Conservation (phyloP, 2,329 filamentous ascomycete species). For the Fusarium chaquense region DNA sequence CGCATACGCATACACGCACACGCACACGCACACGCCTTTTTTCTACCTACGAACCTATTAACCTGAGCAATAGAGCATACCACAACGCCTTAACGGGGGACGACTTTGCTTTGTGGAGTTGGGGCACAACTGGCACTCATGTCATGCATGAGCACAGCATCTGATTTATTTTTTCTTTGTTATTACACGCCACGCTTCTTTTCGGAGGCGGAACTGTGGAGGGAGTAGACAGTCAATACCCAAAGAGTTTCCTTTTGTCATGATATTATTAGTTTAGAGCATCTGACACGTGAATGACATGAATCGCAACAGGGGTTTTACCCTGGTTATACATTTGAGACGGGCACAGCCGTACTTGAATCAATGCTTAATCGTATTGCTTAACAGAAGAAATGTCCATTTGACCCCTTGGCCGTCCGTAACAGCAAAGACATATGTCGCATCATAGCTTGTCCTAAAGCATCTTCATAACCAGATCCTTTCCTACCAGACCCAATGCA, state of each 20-base stretch:
- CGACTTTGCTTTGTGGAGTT: constrained; percentile 46
- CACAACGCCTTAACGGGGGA: constrained; percentile 38
- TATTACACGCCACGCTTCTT: constrained; percentile 36
- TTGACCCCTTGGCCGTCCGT: constrained; percentile 36
- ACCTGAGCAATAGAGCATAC: constrained; percentile 32
- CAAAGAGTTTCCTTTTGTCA: constrained; percentile 47
- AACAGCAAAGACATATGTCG: constrained; percentile 30
- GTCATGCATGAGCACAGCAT: constrained; percentile 43
- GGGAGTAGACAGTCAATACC: constrained; percentile 50
- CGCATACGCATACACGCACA: neutral
- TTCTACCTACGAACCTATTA: constrained; percentile 25
- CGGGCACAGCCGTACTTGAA: neutral
- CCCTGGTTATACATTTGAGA: constrained; percentile 1
- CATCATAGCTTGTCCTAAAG: constrained; percentile 35
- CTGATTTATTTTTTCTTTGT: constrained; percentile 34
- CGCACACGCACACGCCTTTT: constrained; percentile 1
- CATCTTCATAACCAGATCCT: constrained; percentile 34
- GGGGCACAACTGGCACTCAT: constrained; percentile 34
- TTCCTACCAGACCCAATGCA: constrained; percentile 38
- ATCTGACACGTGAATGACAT: constrained; percentile 15
- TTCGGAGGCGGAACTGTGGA: constrained; percentile 43
- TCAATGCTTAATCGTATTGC: neutral
- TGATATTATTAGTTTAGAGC: constrained; percentile 6
- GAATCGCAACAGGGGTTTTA: neutral
- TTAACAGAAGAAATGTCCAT: constrained; percentile 39